phyloP scores from a whole-genome alignment of 192 early-diverging fungal genomes.

The Umbelopsis ramanniana region DNA sequence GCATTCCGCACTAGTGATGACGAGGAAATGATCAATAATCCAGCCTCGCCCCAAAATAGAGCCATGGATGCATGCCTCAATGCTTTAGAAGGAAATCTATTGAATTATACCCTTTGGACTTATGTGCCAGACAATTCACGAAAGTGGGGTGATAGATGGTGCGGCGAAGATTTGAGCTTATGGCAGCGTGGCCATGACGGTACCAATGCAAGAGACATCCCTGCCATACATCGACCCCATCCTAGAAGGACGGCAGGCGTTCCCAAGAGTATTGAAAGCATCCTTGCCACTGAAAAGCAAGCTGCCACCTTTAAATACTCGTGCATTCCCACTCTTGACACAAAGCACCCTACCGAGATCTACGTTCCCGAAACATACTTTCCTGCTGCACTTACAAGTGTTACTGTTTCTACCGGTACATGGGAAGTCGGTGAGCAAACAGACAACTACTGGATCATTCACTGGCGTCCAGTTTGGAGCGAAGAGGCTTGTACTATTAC shows the following conservation, averaged over 20 bases:
- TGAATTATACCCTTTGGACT: conserved; percentile 60
- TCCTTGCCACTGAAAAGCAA: conserved; percentile 16
- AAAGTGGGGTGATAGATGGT: conserved; percentile 59
- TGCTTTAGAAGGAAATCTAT: conserved; percentile 47
- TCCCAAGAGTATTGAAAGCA: conserved; percentile 21
- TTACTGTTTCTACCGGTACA: conserved; percentile 3
- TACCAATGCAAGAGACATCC: conserved; percentile 28
- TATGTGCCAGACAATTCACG: conserved; percentile 56
- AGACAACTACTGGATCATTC: conserved; percentile 31
- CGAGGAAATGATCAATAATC: conserved; percentile 22
- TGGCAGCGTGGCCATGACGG: conserved; percentile 26
- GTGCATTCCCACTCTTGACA: not conserved
- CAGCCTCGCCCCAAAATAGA: conserved; percentile 50
- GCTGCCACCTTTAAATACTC: conserved; percentile 21
- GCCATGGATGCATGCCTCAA: conserved; percentile 60
- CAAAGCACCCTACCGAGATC: conserved; percentile 46
- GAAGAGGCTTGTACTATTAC: not conserved
- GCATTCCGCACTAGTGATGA: conserved; percentile 6
- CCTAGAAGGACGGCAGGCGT: conserved; percentile 27
- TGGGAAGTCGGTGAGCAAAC: not conserved
- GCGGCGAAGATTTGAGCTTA: conserved; percentile 57
- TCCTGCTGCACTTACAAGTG: conserved; percentile 28
- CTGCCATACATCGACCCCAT: conserved; percentile 35
- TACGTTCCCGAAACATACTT: conserved; percentile 54
- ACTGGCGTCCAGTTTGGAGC: conserved; percentile 18